Base-by-base conservation (phyloP, 129 eudicot species). In the Apium graveolens region DNA sequence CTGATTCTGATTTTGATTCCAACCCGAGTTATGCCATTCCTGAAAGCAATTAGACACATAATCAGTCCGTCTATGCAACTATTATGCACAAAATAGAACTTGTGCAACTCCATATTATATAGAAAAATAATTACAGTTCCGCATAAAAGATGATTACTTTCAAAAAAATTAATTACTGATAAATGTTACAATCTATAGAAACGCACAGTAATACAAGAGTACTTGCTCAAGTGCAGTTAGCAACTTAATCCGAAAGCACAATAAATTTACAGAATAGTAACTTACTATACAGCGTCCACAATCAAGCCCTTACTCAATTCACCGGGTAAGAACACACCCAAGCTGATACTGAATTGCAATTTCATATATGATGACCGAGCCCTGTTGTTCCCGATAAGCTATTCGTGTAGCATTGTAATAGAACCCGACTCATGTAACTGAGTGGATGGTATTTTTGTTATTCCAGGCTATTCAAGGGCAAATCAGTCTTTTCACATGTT, bases 21-120 rank as follows among this genome's bases (percentile, higher is more conserved):
- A 84, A 90, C 84, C 87, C 75, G 86, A 75, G 63, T 87, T 90
- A 82, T 74, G 83, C 79, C 93, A 89, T 20, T 90, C 97, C 98
- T 93, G 83, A 78, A 82, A 44, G 46, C 81, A 78, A 74, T 44
- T 26, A 57, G 74, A 26, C 26, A 66, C 0, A 11, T 81, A 60
- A 41, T 63, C 70, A 79, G 20, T 74, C 68, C 39, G 80, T 75
- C 76, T 7, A 10, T n/a, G 32, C 17, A 60, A n/a, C 16, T n/a
- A 60, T 11, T 3, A 71, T 39, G 7, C n/a, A 6, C 3, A 63
- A 7, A 41, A 60, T 17, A 37, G 13, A 24, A 57, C 13, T 8
- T 2, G 65, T 7, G 14, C 65, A 57, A 57, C 65, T 57, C 27
- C 29, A 57, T 51, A 51, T 20, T 4, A 51, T 27, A 49, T 5